Evolutionary conservation across 176 grass and related monocot genomes (phyloP), one percentile per base, ranked within the genome.

Genomic region (Triticum timopheevii): DNA sequence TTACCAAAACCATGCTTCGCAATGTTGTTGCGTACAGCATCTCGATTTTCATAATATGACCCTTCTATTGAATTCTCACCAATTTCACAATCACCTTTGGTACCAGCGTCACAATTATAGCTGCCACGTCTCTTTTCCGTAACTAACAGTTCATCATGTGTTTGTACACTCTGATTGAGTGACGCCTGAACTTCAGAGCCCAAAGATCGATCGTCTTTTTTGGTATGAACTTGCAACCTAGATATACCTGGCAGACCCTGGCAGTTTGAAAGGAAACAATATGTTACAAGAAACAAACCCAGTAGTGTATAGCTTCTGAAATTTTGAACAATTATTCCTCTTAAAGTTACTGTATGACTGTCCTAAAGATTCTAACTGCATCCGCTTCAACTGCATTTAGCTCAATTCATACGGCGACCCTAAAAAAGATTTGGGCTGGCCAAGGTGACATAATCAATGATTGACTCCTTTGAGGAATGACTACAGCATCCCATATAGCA

Each of bases 1-100:
- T 90, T 92, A 92, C 91, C 87, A 87, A 84, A 81, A 92, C 80
- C 87, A 87, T 87, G 50, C 30, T 83, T 76, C 33, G 38, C 80
- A 87, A 64, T 20, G 4, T 90, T 44, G 20, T 73, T 62, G 63
- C 61, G 23, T 82, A 40, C 23, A 81, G 25, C 20, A 78, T 88
- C 77, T 79, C 69, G 79, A 49, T 86, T 76, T 58, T 71, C 81
- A 74, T 64, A 71, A 87, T 84, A 86, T 38, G 34, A 50, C 34
- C 65, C 80, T 79, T 92, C 80, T 76, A 90, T 42, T 74, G 73
- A 77, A 78, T n/a, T 81, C 4, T 84, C 77, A 52, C 4, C 13
- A 58, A 76, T 49, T 89, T 69, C 87, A 87, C 27, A 35, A 58
- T 49, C 77, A 86, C 49, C 58, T 66, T 69, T 73, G 70, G 82